Base-by-base conservation (phyloP, 2,329 filamentous ascomycete genomes). In the Didymella lethalis region DNA sequence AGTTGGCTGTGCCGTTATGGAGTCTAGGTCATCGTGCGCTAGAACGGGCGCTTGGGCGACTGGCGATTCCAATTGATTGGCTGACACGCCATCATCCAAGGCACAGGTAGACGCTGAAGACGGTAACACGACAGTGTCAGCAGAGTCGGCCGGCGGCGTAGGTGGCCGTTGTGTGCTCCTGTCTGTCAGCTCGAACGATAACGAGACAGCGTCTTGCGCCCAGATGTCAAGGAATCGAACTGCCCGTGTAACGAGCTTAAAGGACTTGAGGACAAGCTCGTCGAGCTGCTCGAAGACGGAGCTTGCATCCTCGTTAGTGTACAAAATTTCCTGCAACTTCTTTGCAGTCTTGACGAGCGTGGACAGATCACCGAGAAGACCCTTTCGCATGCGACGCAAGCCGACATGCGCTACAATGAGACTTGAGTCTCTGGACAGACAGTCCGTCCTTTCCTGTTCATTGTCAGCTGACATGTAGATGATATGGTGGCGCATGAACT, bases 211-310 rank as follows among this genome's bases (percentile, higher is more conserved):
- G 29, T 79, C 75, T 49, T 79, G 90, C 36, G 91, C 89, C 80
- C 95, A 88, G 2, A 94, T 84, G 67, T 99, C 95, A 41, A 97
- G 84, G 71, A 99, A 98, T 44, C 90, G 86, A 26, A 97, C 92
- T 14, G 91, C 93, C 69, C 94, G 89, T 47, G 89, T 94, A n/a
- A 97, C 91, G 51, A 98, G 93, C 73, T 91, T 93, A 81, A 97
- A 98, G 0, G 93, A 93, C 76, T 93, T 95, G 52, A 96, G 81
- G 25, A 98, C 90, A 86, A 98, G 92, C 75, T 97, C 91, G 71
- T 98, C 94, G 57, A 97, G 86, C 57, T 94, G 86, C 67, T 90
- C 87, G 69, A 92, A 92, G 12, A 90, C 82, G 0, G 79, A 74
- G 0, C 83, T 80, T 14, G 69, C 64, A 31, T 68, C 57, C 12